Percentiles rank a stretch among this genome's conserved stretches.
Evolutionary conservation across 2,329 filamentous ascomycete genomes (phyloP).

Genomic region (Clonostachys solani): DNA sequence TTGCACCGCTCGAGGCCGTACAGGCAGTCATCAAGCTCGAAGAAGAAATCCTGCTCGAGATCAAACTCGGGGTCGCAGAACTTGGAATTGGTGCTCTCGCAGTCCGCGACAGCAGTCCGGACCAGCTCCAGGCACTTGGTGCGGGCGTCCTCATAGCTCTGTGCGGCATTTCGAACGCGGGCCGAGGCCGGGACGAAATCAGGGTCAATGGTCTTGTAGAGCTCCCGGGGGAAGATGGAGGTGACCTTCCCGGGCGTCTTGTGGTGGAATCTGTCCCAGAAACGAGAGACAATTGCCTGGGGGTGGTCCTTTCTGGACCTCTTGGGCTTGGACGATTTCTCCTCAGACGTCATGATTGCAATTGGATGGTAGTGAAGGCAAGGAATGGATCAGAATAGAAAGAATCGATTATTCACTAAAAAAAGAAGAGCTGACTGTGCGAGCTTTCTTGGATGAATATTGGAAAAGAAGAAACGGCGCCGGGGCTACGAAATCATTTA

Average conservation of each 20-base stretch:
- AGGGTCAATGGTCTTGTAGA: slow-evolving; percentile 24
- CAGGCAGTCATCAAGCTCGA: slow-evolving; percentile 24
- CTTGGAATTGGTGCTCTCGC: slow-evolving; percentile 37
- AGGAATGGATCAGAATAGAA: too few relatives aligned
- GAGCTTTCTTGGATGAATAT: too few relatives aligned
- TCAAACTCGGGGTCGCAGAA: slow-evolving; percentile 40
- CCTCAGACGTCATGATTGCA: too few relatives aligned
- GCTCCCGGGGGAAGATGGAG: slow-evolving; percentile 35
- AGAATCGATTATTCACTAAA: too few relatives aligned
- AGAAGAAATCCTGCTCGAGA: slow-evolving; percentile 30
- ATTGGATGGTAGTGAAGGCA: too few relatives aligned
- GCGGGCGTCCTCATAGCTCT: slow-evolving; percentile 35
- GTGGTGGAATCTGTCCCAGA: slow-evolving; percentile 35
- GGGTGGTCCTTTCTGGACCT: slow-evolving; percentile 11
- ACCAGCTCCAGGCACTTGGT: slow-evolving; percentile 32
- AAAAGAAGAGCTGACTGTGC: too few relatives aligned
- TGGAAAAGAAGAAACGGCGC: too few relatives aligned
- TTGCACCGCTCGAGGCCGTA: slow-evolving; percentile 6
- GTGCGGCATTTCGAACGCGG: slow-evolving; percentile 27
- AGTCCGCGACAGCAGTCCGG: slow-evolving; percentile 31
- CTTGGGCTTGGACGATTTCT: too few relatives aligned
- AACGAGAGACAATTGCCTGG: slow-evolving; percentile 31
- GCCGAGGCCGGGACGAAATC: slow-evolving; percentile 12
- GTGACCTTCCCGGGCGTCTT: slow-evolving; percentile 36
- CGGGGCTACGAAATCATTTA: too few relatives aligned